These are phyloP conservation scores for Dendrostoma leiphaemia DNA, from an alignment of 2,329 filamentous ascomycete species.

Conservation along the genomic window DNA sequence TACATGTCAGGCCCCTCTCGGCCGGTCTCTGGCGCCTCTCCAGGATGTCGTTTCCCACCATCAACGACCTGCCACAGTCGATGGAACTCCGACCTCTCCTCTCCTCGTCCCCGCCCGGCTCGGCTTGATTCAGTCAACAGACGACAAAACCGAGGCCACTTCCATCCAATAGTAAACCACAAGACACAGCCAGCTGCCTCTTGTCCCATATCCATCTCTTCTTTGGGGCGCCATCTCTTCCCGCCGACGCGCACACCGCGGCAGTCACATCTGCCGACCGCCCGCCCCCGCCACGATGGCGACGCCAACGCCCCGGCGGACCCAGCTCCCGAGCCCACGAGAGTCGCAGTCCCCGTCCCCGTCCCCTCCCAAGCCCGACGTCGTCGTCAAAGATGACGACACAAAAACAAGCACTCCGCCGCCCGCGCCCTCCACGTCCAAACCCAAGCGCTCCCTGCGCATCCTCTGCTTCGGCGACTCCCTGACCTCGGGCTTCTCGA, in stretches of 20 bases:
- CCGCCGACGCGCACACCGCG: background rate
- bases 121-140: no score
- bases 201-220: background rate
- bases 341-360: no score
- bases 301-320: constrained; percentile 5
- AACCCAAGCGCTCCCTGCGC: constrained; percentile 33
- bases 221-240: background rate
- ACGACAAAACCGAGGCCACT: no score
- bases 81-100: no score
- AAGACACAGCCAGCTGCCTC: background rate
- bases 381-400: background rate
- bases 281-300: background rate
- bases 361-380: background rate
- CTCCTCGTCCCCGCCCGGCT: no score
- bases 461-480: constrained; percentile 67
- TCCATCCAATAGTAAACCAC: no score
- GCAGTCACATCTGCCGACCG: background rate
- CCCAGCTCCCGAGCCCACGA: constrained; percentile 7
- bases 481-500: constrained; percentile 56
- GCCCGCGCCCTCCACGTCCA: constrained; percentile 22
- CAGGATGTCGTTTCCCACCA: background rate
- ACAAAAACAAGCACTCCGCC: background rate
- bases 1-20: background rate
- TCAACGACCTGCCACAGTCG: background rate
- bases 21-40: background rate